These are phyloP conservation scores for Passiflora organensis DNA, from an alignment of 345 rosid species.

Conservation along the genomic window DNA sequence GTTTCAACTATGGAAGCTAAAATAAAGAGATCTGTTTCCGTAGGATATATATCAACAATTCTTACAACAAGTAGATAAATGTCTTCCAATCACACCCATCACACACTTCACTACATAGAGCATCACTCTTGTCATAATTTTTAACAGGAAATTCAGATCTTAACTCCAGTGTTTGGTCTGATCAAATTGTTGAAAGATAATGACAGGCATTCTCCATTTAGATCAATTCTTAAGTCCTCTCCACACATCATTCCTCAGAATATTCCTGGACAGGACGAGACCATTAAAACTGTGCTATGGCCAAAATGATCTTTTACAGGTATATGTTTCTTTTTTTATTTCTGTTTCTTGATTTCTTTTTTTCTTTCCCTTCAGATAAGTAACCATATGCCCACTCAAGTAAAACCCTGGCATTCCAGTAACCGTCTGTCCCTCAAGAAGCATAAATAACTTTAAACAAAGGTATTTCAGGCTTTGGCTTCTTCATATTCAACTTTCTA, in stretches of 20 bases:
- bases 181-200: not conserved
- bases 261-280: too few species aligned
- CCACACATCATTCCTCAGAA: too few species aligned
- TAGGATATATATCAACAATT: too few species aligned
- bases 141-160: not conserved
- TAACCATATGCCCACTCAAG: not conserved
- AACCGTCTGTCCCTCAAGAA: not conserved
- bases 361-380: not conserved
- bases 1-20: too few species aligned
- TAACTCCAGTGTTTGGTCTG: not conserved
- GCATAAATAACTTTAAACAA: not conserved
- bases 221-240: not conserved
- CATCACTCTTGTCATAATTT: not conserved
- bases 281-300: not conserved
- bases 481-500: not conserved
- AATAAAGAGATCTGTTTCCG: too few species aligned
- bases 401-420: not conserved
- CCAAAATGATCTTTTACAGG: not conserved
- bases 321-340: not conserved
- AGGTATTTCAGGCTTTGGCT: not conserved
- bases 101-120: too few species aligned
- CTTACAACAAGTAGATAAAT: too few species aligned
- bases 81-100: not conserved
- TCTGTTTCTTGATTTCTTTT: not conserved
- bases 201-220: not conserved